Percentiles rank a stretch among this genome's conserved stretches.
phyloP scores from a whole-genome alignment of 805 yeast species.

The Wickerhamiella australiensis region DNA sequence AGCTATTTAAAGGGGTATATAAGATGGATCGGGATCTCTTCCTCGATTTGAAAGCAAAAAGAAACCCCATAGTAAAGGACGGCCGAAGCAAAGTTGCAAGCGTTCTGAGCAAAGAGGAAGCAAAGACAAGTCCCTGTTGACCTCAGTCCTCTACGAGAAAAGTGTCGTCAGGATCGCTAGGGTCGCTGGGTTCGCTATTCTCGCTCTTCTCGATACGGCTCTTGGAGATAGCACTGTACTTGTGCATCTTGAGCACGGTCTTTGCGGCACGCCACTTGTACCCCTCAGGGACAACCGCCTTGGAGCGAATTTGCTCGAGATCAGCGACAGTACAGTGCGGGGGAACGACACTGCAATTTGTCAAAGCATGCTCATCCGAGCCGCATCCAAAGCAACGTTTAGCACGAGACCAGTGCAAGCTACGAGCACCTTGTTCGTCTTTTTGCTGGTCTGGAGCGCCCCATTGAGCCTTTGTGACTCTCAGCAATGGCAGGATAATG shows the following conservation, averaged over 20 bases:
- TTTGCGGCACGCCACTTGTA: slow-evolving; percentile 12
- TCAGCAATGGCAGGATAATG: slow-evolving; percentile 5
- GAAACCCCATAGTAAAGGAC: too few species aligned
- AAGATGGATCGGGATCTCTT: too few species aligned
- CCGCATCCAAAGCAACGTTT: slow-evolving; percentile 12
- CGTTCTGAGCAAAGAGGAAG: too few species aligned
- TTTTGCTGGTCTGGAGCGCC: slow-evolving; percentile 3
- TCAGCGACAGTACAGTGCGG: slow-evolving; percentile 5
- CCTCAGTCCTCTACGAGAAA: neutral
- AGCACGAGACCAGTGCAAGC: slow-evolving; percentile 12
- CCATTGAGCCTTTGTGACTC: slow-evolving; percentile 8
- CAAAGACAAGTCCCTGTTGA: neutral
- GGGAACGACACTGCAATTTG: slow-evolving; percentile 6
- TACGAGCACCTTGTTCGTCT: neutral
- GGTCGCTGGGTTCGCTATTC: neutral
- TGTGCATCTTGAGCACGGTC: slow-evolving; percentile 13
- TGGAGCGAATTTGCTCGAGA: slow-evolving; percentile 6
- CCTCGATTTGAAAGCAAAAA: too few species aligned
- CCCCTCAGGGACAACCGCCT: slow-evolving; percentile 9
- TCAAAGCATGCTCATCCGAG: slow-evolving; percentile 8
- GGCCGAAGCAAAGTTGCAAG: neutral
- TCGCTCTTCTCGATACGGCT: slow-evolving; percentile 5
- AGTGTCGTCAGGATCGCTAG: slow-evolving; percentile 5
- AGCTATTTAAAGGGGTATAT: too few species aligned
- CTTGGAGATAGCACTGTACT: slow-evolving; percentile 1